These are phyloP conservation scores for Marchantia polymorpha DNA, from an alignment of 225 moss, liverwort and hornwort species.

Conservation along the genomic window DNA sequence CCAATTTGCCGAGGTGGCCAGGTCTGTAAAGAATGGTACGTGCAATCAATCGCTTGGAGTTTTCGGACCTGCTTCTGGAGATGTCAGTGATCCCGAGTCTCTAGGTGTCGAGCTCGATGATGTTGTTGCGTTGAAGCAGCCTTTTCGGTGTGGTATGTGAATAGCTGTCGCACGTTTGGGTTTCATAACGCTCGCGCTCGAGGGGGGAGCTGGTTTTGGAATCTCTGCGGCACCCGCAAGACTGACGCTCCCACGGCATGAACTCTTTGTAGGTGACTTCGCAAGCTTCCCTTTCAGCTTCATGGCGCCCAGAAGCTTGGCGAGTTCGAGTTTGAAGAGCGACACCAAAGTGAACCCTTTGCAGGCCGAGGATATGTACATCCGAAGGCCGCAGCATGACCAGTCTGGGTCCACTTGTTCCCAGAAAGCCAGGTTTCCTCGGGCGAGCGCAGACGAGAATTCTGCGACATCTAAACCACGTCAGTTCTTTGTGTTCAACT, in stretches of 20 bases:
- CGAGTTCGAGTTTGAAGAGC: slow-evolving; percentile 9
- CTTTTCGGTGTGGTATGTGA: neutral
- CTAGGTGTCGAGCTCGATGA: neutral
- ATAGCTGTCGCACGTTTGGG: too few relatives aligned
- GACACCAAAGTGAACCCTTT: neutral
- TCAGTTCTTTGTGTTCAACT: neutral
- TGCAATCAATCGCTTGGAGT: too few relatives aligned
- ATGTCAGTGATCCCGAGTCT: too few relatives aligned
- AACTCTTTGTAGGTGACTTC: neutral
- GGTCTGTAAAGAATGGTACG: too few relatives aligned
- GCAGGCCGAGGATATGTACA: neutral
- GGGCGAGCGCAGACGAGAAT: too few relatives aligned
- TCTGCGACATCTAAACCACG: slow-evolving; percentile 1
- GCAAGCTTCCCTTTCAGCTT: neutral
- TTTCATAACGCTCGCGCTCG: neutral
- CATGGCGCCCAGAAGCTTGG: slow-evolving; percentile 6
- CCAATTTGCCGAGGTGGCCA: too few relatives aligned
- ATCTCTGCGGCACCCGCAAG: neutral
- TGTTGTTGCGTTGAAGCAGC: neutral
- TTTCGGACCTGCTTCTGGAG: too few relatives aligned
- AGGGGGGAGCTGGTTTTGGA: neutral
- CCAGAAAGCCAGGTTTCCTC: neutral
- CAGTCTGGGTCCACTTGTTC: neutral
- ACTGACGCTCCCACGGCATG: neutral
- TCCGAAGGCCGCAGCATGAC: neutral